phyloP scores from a whole-genome alignment of 495 filamentous ascomycete genomes.

The Penicillium paxilli region DNA sequence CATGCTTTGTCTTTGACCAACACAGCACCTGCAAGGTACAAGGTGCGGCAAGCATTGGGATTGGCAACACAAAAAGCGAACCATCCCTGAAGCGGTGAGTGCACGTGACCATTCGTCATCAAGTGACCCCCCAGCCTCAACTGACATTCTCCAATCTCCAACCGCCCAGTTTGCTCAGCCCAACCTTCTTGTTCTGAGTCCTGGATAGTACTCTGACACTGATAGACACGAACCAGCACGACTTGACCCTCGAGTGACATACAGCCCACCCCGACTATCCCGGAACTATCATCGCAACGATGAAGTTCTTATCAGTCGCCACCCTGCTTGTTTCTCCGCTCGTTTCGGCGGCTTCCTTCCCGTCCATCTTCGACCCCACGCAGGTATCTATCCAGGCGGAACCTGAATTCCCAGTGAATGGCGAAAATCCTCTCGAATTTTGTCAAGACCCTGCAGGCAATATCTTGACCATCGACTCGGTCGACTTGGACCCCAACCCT shows the following conservation, averaged over 20 bases:
- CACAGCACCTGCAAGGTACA: neutral
- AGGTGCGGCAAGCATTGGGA: neutral
- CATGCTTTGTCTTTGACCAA: too few species aligned
- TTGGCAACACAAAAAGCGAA: neutral
- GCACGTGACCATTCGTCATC: conserved; percentile 27
- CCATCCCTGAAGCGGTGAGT: conserved; percentile 6
- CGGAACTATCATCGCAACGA: conserved; percentile 20
- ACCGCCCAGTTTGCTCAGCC: neutral
- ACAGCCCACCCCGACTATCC: neutral
- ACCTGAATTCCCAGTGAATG: conserved; percentile 28
- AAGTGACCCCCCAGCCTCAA: conserved; percentile 21
- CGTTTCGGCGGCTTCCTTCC: conserved; percentile 29
- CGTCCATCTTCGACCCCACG: conserved; percentile 26
- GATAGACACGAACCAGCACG: neutral
- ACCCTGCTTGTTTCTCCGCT: conserved; percentile 34
- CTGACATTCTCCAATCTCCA: neutral
- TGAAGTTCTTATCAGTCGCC: conserved; percentile 49
- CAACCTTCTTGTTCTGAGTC: neutral
- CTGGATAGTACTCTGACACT: neutral
- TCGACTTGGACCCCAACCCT: conserved; percentile 83
- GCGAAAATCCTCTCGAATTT: conserved; percentile 54
- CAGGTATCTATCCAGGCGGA: conserved; percentile 31
- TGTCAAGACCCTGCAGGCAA: conserved; percentile 64
- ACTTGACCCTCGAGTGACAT: neutral
- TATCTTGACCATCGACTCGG: conserved; percentile 71